Evolutionary conservation across 176 grass and related monocot genomes (phyloP), one percentile per base, ranked within the genome.

Genomic region (Paspalum notatum): DNA sequence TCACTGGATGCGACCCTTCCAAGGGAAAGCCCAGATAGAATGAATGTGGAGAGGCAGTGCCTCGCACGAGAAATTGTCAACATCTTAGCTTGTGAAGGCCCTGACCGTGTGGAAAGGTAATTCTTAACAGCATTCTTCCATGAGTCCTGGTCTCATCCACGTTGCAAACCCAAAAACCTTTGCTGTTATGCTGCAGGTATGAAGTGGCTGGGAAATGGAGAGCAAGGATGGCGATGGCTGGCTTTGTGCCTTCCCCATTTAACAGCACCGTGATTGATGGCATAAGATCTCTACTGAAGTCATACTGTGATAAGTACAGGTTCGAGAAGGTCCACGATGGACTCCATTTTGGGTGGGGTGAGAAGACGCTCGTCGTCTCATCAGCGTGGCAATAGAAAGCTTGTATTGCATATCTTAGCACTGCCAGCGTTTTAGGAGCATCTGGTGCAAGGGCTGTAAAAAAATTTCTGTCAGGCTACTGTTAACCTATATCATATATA

Each of bases 131-230:
- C 20, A 21, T 4, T 45, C 13, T 44, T 45, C 22, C 1, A 27
- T 13, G 14, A 18, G 21, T 59, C 40, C 63, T 66, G 40, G 15
- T 63, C 45, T 73, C 68, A 14, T 25, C 7, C 26, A 41, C 9
- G 8, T 64, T 72, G 18, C 57, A 20, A 50, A 72, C 56, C 47
- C 16, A 62, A 62, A 80, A 51, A 70, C 13, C 5, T 62, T 43
- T 12, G 8, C 15, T 62, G 13, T 62, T 27, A 53, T 9, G 54
- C 41, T 86, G 27, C 83, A 94, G 92, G 89, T 94, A 94, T 72
- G 92, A 94, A 74, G 71, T 84, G 62, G 92, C 92, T 41, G 92
- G 92, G 72, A 94, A 94, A 84, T 94, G 92, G 92, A 89, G 87
- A 64, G 86, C 92, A 20, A 84, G 92, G 66, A 89, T 94, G 86